A percentile compares a stretch with the other conserved stretches of the same genome.
Conservation (phyloP, 495 filamentous ascomycete species). For the Tuber brumale region DNA sequence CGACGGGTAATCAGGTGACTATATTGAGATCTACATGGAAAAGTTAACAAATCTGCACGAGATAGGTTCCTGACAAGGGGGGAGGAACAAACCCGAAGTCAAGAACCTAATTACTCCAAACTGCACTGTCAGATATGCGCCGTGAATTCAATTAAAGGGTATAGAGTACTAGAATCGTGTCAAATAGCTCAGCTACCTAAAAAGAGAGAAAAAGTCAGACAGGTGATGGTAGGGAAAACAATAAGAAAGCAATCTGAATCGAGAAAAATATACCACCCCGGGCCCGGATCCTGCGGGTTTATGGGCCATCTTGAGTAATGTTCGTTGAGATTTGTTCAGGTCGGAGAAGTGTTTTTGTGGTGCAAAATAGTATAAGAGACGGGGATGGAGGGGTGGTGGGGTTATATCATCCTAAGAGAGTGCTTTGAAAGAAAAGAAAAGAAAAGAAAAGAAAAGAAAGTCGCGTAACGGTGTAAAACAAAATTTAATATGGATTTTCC, state of each 20-base stretch:
- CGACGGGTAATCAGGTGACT: slow-evolving; percentile 71
- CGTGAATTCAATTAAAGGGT: slow-evolving; percentile 12
- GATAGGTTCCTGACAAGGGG: not conserved
- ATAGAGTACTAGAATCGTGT: slow-evolving; percentile 40
- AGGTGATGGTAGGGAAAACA: slow-evolving; percentile 10
- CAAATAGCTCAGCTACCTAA: slow-evolving; percentile 41
- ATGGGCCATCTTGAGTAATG: slow-evolving; percentile 8
- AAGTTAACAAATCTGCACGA: slow-evolving; percentile 7
- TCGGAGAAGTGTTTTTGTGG: not conserved
- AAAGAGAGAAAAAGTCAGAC: not conserved
- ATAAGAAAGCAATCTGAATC: slow-evolving; percentile 8
- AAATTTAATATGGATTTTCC: too few relatives aligned
- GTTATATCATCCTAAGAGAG: not conserved
- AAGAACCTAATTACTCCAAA: slow-evolving; percentile 33
- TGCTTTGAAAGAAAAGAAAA: not conserved
- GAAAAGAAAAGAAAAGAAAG: too few relatives aligned
- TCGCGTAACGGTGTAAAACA: too few relatives aligned
- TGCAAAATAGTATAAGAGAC: not conserved
- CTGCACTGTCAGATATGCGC: slow-evolving; percentile 10
- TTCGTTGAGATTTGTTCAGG: not conserved
- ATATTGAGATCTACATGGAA: slow-evolving; percentile 50
- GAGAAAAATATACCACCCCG: slow-evolving; percentile 31
- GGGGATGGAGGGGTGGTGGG: not conserved
- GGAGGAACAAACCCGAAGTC: slow-evolving; percentile 41
- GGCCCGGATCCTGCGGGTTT: slow-evolving; percentile 37